Evolutionary conservation across 2,329 filamentous ascomycete species (phyloP).

Genomic region (Neonectria faginata): DNA sequence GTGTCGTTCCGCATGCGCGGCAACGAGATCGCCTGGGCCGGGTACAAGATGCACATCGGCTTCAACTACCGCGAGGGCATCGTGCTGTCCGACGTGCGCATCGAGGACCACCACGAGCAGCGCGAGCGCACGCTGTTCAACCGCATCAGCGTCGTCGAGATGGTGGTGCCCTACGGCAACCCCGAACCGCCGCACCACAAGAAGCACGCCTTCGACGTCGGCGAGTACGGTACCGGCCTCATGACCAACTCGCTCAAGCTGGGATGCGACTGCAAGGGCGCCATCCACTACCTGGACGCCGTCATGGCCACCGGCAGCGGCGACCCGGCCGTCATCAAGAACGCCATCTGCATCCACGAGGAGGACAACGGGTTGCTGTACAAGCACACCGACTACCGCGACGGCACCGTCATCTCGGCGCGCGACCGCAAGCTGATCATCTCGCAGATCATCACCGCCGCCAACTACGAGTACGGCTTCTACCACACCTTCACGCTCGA

Average conservation of each 20-base stretch:
- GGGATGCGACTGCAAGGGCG: constrained; percentile 88
- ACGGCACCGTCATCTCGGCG: constrained; percentile 67
- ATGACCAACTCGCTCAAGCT: constrained; percentile 86
- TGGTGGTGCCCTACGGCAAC: constrained; percentile 81
- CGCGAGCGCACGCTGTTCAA: constrained; percentile 71
- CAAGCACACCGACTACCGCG: constrained; percentile 74
- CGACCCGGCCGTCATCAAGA: constrained; percentile 84
- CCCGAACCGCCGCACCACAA: constrained; percentile 83
- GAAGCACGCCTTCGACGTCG: constrained; percentile 85
- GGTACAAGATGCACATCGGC: constrained; percentile 77
- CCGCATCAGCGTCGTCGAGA: constrained; percentile 75
- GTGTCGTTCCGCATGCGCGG: constrained; percentile 60
- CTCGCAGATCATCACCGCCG: constrained; percentile 73
- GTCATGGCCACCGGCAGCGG: constrained; percentile 86
- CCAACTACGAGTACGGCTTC: constrained; percentile 71
- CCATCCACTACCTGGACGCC: constrained; percentile 92
- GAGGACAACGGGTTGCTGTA: constrained; percentile 68
- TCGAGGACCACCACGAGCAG: constrained; percentile 62
- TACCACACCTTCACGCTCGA: constrained; percentile 59
- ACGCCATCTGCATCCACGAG: constrained; percentile 90
- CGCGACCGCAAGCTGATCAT: constrained; percentile 70
- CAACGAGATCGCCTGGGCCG: constrained; percentile 67
- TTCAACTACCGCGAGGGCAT: constrained; percentile 79
- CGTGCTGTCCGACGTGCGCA: constrained; percentile 76
- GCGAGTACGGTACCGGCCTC: constrained; percentile 84